Conservation (phyloP, 106 monocot genomes). For the Dendrobium officinale region DNA sequence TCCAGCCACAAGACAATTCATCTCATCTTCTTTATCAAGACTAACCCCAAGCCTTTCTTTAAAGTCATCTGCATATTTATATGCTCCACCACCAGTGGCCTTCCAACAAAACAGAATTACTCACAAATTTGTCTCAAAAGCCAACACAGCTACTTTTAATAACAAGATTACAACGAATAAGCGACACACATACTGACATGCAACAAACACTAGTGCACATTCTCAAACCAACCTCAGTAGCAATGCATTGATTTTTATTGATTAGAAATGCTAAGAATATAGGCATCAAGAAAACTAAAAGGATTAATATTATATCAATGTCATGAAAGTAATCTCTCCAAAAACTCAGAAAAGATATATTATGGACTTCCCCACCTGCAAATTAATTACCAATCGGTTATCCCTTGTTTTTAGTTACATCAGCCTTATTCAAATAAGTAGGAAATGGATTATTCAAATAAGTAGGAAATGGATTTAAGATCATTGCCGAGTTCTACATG, state of each 20-base stretch:
- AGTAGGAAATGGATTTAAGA: no score
- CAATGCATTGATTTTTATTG: neutral
- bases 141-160: neutral
- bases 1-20: slow-evolving; percentile 94
- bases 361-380: no score
- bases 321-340: no score
- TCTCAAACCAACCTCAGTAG: neutral
- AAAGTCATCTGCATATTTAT: slow-evolving; percentile 88
- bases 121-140: slow-evolving; percentile 9
- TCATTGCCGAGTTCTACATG: no score
- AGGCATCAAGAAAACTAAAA: neutral
- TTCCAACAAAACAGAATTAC: slow-evolving; percentile 33
- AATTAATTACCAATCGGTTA: no score
- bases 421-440: no score
- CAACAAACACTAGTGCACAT: neutral
- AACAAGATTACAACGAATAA: neutral
- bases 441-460: no score
- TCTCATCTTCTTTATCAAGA: slow-evolving; percentile 97
- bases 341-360: no score
- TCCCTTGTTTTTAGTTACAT: no score
- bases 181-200: no score
- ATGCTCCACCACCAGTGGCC: slow-evolving; percentile 99
- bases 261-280: neutral
- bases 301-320: neutral
- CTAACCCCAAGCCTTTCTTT: slow-evolving; percentile 84